Evolutionary conservation across 73 alveolate genomes (phyloP), one percentile per base, ranked within the genome.

Genomic region (Tetrahymena borealis): DNA sequence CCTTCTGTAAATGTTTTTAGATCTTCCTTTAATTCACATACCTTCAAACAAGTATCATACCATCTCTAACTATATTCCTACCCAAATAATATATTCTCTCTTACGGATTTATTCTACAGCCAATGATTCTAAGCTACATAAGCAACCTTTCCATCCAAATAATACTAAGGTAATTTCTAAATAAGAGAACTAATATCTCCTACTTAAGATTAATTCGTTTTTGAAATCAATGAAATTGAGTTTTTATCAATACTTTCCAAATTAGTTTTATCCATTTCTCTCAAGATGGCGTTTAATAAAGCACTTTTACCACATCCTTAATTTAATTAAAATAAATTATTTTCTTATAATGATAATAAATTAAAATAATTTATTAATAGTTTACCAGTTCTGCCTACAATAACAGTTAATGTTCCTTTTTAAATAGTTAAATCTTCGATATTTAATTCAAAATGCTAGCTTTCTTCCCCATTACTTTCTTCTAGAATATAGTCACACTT

Each of bases 41-140:
- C 93, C 35, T 94, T 39, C 11, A 98, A 91, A 24, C 97, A 95
- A 93, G 96, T 37, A 39, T 90, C 32, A 95, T 96, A 98, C 93
- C 95, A 96, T 78, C 95, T 94, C 32, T 96, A 95, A 93, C 96
- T 97, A 91, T 91, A 97, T 28, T 91, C 94, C 38, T 92, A 91
- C 32, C 98, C 98, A 91, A 98, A 96, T 40, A 96, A 78, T 91
- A 98, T 98, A 91, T 98, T 98, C 40, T 97, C 98, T 94, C 98
- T 97, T 33, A 98, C 91, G 16, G 98, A 93, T 90, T 94, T 97
- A 91, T 97, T 98, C 39, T 94, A 91, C 43, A 98, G 94, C 99
- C 99, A 98, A 24, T 98, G 98, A 78, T 97, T 96, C 31, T 95
- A 96, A 31, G 98, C 93, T 1, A 94, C 98, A 96, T 97, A 97